phyloP scores from a whole-genome alignment of 2,329 filamentous ascomycete genomes.

The Phoma sp. region DNA sequence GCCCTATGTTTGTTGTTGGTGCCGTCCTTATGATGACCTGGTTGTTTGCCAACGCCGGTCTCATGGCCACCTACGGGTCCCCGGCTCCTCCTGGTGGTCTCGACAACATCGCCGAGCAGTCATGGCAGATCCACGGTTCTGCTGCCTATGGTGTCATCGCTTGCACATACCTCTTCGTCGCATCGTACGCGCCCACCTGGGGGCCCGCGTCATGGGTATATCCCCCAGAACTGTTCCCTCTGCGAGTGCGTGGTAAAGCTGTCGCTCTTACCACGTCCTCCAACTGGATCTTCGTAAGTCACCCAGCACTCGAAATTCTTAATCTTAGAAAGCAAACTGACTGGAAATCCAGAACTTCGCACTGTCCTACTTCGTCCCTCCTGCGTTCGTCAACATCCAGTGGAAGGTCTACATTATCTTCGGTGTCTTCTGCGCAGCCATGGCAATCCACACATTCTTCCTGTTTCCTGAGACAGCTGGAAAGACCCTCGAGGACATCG shows the following conservation, averaged over 20 bases:
- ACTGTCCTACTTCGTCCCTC: conserved; percentile 63
- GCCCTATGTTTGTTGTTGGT: conserved; percentile 70
- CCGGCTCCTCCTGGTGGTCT: conserved; percentile 49
- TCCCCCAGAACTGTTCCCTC: conserved; percentile 68
- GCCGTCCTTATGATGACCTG: conserved; percentile 69
- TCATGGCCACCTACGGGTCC: conserved; percentile 68
- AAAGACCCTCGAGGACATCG: conserved; percentile 79
- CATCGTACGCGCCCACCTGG: conserved; percentile 71
- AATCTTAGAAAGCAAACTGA: not conserved
- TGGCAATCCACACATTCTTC: conserved; percentile 74
- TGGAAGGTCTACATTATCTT: conserved; percentile 78
- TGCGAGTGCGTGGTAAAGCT: conserved; percentile 69
- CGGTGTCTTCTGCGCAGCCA: conserved; percentile 72
- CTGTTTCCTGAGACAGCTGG: conserved; percentile 73
- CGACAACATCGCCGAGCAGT: conserved; percentile 52
- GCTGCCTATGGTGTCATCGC: conserved; percentile 64
- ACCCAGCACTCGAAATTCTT: not conserved
- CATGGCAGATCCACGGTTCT: conserved; percentile 50
- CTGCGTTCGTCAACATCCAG: conserved; percentile 64
- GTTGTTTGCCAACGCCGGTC: conserved; percentile 68
- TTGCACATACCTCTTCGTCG: conserved; percentile 76
- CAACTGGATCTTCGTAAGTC: conserved; percentile 63
- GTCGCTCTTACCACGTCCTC: conserved; percentile 66
- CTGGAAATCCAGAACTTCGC: conserved; percentile 62
- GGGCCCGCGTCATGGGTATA: conserved; percentile 66